phyloP scores from a whole-genome alignment of 2,329 filamentous ascomycete species.

The Neospermospora avenae region DNA sequence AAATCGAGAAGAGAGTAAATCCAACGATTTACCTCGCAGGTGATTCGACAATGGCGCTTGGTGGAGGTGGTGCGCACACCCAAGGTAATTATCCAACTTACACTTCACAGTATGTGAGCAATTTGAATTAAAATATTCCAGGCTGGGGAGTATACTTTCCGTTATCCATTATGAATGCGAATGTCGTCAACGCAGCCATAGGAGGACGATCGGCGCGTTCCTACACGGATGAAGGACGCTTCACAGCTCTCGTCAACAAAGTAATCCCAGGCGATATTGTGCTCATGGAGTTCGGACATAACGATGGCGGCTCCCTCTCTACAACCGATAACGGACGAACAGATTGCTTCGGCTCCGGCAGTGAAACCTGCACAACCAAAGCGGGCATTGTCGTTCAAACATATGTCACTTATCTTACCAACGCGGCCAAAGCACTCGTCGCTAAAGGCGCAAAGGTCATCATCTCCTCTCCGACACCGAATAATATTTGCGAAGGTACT shows the following conservation, averaged over 20 bases:
- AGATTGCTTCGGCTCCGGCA: conserved; percentile 46
- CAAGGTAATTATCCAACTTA: conserved; percentile 34
- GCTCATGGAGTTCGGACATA: conserved; percentile 62
- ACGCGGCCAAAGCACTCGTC: conserved; percentile 31
- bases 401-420: conserved; percentile 31
- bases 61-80: conserved; percentile 43
- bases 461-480: conserved; percentile 57
- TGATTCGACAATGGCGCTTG: conserved; percentile 58
- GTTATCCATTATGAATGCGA: conserved; percentile 45
- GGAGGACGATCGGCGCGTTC: conserved; percentile 64
- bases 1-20: conserved; percentile 17
- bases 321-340: conserved; percentile 59
- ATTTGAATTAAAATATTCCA: conserved; percentile 32
- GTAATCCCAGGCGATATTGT: conserved; percentile 43
- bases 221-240: conserved; percentile 64
- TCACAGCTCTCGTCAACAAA: conserved; percentile 50
- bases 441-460: conserved; percentile 60
- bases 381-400: conserved; percentile 48
- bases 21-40: conserved; percentile 54
- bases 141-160: conserved; percentile 63
- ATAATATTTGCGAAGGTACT: conserved; percentile 60
- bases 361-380: conserved; percentile 44
- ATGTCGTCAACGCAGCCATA: conserved; percentile 61
- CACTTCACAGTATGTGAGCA: neutral
- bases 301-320: conserved; percentile 55